A percentile compares a stretch with the other conserved stretches of the same genome.
Evolutionary conservation across 2,329 filamentous ascomycete genomes (phyloP).

Genomic region (Dryadomyces sulphureus): DNA sequence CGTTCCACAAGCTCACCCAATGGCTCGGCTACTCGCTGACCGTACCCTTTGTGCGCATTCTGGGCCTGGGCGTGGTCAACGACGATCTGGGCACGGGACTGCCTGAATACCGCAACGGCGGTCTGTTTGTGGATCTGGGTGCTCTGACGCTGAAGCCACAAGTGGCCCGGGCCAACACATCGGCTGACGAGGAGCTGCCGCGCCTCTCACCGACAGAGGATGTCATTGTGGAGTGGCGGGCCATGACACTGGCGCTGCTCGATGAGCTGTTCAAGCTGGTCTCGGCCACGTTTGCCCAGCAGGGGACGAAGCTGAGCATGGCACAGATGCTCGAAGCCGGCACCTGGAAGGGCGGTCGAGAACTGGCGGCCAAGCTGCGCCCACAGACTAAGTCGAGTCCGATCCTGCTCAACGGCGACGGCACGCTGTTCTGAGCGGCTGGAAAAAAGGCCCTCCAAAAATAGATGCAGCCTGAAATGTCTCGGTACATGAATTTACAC

Average conservation of each 20-base stretch:
- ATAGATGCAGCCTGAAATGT: no score
- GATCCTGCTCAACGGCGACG: conserved; percentile 69
- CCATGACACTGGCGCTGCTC: conserved; percentile 38
- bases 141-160: conserved; percentile 59
- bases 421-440: conserved; percentile 75
- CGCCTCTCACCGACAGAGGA: conserved; percentile 37
- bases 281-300: conserved; percentile 18
- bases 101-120: conserved; percentile 86
- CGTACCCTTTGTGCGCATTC: conserved; percentile 28
- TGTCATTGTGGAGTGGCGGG: conserved; percentile 44
- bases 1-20: conserved; percentile 80
- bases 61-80: conserved; percentile 69
- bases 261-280: conserved; percentile 32
- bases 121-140: conserved; percentile 72
- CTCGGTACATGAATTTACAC: no score
- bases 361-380: conserved; percentile 63
- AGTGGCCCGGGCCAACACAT: conserved; percentile 51
- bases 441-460: no score
- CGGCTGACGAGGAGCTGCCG: conserved; percentile 23
- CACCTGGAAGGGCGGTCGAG: conserved; percentile 53
- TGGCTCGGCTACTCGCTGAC: conserved; percentile 84
- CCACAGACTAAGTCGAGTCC: conserved; percentile 72
- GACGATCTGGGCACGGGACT: conserved; percentile 72
- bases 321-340: conserved; percentile 38
- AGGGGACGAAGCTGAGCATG: conserved; percentile 25